These are phyloP conservation scores for Emmonsiellopsis sp. DNA, from an alignment of 2,329 filamentous ascomycete species.

Conservation along the genomic window DNA sequence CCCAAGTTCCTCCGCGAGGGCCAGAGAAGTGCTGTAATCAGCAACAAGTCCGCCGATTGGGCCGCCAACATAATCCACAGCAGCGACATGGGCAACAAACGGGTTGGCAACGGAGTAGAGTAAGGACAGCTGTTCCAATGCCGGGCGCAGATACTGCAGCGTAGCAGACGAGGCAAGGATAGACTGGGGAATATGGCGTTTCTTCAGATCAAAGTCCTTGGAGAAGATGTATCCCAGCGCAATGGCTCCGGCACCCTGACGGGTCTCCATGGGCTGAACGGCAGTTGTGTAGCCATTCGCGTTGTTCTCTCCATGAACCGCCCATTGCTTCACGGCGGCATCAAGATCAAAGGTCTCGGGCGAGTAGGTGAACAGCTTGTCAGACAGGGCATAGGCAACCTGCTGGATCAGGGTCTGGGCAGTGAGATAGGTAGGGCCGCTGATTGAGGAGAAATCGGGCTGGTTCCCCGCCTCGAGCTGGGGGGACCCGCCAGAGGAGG, in stretches of 20 bases:
- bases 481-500: constrained; percentile 5
- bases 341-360: constrained; percentile 90
- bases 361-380: constrained; percentile 96
- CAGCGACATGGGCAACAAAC: constrained; percentile 84
- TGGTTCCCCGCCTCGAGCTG: not conserved
- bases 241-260: constrained; percentile 79
- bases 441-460: constrained; percentile 35
- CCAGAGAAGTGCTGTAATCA: constrained; percentile 75
- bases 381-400: constrained; percentile 86
- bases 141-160: constrained; percentile 67
- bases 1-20: constrained; percentile 79
- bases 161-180: constrained; percentile 79
- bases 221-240: constrained; percentile 97
- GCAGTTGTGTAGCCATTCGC: constrained; percentile 70
- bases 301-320: constrained; percentile 60
- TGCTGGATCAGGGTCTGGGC: constrained; percentile 92
- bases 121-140: constrained; percentile 82
- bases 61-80: constrained; percentile 68
- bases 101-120: constrained; percentile 88
- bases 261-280: constrained; percentile 73
- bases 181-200: constrained; percentile 83
- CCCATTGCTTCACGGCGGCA: constrained; percentile 70
- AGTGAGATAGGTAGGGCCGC: constrained; percentile 84
- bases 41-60: constrained; percentile 64
- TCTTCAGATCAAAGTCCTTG: constrained; percentile 85